These are phyloP conservation scores for Schwanniomyces occidentalis DNA, from an alignment of 805 yeast species.

Conservation along the genomic window DNA sequence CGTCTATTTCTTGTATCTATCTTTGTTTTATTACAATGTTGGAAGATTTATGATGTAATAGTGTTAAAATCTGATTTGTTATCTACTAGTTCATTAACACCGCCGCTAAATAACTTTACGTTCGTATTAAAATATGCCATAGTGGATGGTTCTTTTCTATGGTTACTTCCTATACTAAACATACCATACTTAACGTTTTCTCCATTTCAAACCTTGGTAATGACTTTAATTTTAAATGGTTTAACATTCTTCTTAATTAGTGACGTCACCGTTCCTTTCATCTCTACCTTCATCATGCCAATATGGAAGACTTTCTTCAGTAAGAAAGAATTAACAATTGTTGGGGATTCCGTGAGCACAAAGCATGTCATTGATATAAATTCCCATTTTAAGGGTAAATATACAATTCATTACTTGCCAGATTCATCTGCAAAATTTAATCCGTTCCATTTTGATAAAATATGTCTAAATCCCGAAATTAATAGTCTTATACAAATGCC, in stretches of 20 bases:
- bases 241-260: slow-evolving; percentile 57
- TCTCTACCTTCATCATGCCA: slow-evolving; percentile 32
- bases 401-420: slow-evolving; percentile 84
- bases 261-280: slow-evolving; percentile 50
- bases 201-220: slow-evolving; percentile 52
- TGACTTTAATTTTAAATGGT: slow-evolving; percentile 47
- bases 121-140: slow-evolving; percentile 71
- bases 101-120: slow-evolving; percentile 49
- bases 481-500: slow-evolving; percentile 52
- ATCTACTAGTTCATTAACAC: slow-evolving; percentile 28
- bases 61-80: slow-evolving; percentile 52
- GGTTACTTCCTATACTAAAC: slow-evolving; percentile 69
- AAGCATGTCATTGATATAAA: slow-evolving; percentile 44
- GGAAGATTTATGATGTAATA: slow-evolving; percentile 74
- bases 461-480: slow-evolving; percentile 53
- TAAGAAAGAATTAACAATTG: slow-evolving; percentile 50
- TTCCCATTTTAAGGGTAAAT: slow-evolving; percentile 79
- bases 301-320: slow-evolving; percentile 44
- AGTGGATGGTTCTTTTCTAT: slow-evolving; percentile 69
- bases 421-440: slow-evolving; percentile 85
- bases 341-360: slow-evolving; percentile 46
- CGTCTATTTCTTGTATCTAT: slow-evolving; percentile 64
- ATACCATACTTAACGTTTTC: slow-evolving; percentile 74
- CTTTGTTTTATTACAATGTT: slow-evolving; percentile 77
- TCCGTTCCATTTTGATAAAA: slow-evolving; percentile 60